Base-by-base conservation (phyloP, 2,329 filamentous ascomycete species). In the Cercospora zeae-maydis region DNA sequence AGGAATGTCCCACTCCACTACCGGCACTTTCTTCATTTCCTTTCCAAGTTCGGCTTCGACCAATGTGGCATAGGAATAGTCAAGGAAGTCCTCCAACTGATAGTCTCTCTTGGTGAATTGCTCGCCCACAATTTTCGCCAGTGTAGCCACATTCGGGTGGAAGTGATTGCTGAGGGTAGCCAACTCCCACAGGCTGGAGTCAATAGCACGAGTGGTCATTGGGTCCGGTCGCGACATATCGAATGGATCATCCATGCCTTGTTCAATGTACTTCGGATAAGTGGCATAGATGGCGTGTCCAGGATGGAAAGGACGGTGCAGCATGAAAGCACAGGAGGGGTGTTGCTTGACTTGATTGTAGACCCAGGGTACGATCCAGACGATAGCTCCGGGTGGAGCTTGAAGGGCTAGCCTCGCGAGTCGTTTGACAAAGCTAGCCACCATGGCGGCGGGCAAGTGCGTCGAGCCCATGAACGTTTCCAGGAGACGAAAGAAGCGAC, bases 71-170 rank as follows among this genome's bases (percentile, higher is more conserved):
- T 98, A 99, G 0, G 91, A 93, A 75, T 98, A 92, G 74, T 99
- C 95, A 53, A 98, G 79, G 77, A 99, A 99, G 74, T 99, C 95
- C 74, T 99, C 95, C n/a, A 97, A 79, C 70, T 92, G 95, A 77
- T 98, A 99, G 2, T 89, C 84, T 69, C 92, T 88, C 79, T 99
- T 99, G 2, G 95, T 99, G 76, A 98, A 99, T 75, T 98, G 95
- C 78, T 98, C 92, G 2, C 91, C 91, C 62, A 99, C 87, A 67
- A 99, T 96, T 77, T 92, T 95, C 49, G 92, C 89, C 69, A 99
- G 87, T 2, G 93, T 95, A 0, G 93, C 93, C 24, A 99, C 92
- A 70, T 98, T 99, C 13, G 96, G 95, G 74, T 99, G 95, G 77
- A 96, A 98, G 76, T 99, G 96, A 0, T 87, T 88, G 76, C 96